phyloP scores from a whole-genome alignment of 139 green algal species.

The Limnomonas spitsbergensis region DNA sequence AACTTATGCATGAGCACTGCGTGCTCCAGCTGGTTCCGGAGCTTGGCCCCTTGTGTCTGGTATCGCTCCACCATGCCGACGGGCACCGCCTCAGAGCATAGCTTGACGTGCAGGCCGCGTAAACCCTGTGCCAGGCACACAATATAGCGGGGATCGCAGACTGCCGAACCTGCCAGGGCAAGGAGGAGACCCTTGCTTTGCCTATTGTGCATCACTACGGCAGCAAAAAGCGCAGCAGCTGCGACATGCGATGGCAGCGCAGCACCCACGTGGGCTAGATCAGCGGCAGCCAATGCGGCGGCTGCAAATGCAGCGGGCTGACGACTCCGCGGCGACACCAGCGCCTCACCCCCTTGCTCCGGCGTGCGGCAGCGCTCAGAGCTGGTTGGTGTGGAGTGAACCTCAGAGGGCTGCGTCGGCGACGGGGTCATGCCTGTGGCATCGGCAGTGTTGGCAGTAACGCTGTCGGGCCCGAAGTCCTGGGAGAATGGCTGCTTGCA shows the following conservation, averaged over 20 bases:
- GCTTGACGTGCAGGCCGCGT: no score
- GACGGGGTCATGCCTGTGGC: neutral
- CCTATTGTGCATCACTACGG: neutral
- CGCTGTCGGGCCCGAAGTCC: neutral
- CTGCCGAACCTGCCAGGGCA: no score
- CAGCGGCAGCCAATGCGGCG: neutral
- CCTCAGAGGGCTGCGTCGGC: neutral
- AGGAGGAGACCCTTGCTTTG: conserved; percentile 1
- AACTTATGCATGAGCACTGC: no score
- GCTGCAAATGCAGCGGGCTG: neutral
- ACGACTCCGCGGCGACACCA: neutral
- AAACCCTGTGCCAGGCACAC: no score
- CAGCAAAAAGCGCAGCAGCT: neutral
- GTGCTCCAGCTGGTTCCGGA: no score
- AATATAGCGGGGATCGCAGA: no score
- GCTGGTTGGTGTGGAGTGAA: neutral
- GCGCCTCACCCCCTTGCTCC: neutral
- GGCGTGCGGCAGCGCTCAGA: neutral
- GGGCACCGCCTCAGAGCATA: no score
- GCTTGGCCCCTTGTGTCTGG: no score
- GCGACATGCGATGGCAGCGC: neutral
- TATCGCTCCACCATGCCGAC: no score
- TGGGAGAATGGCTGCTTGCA: neutral
- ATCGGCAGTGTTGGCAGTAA: neutral
- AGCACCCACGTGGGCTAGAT: neutral